phyloP scores from a whole-genome alignment of 805 yeast genomes.

The Ogataea naganishii region DNA sequence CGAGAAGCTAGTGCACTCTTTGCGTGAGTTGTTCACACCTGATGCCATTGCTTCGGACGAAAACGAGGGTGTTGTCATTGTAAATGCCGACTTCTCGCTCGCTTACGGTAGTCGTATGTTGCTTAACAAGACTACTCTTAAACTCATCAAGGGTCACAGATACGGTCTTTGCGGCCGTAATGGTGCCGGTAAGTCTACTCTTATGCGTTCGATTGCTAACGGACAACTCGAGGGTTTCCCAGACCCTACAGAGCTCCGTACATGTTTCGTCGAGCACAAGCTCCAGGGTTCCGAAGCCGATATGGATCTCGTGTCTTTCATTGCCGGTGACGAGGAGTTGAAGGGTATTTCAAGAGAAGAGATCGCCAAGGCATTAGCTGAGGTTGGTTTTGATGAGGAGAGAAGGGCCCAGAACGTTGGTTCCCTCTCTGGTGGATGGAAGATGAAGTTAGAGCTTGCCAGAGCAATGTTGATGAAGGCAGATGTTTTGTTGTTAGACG shows the following conservation, averaged over 20 bases:
- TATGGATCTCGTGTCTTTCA: conserved; percentile 79
- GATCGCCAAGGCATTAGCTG: conserved; percentile 65
- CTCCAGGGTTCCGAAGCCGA: conserved; percentile 93
- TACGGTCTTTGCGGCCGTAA: conserved; percentile 97
- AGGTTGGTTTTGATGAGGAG: conserved; percentile 88
- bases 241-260: conserved; percentile 71
- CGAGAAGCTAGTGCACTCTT: conserved; percentile 34
- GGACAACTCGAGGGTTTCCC: conserved; percentile 99
- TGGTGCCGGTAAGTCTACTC: conserved; percentile 97
- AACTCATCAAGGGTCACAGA: conserved; percentile 89
- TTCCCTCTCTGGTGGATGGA: conserved; percentile 98
- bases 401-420: conserved; percentile 89
- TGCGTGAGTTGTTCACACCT: conserved; percentile 48
- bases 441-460: conserved; percentile 97
- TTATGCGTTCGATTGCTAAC: conserved; percentile 93
- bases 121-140: conserved; percentile 81
- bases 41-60: conserved; percentile 47
- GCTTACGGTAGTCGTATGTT: conserved; percentile 98
- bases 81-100: conserved; percentile 87
- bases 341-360: conserved; percentile 53
- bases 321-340: conserved; percentile 83
- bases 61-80: conserved; percentile 84
- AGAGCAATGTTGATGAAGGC: conserved; percentile 98
- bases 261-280: conserved; percentile 96
- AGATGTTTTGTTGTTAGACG: conserved; percentile 88